phyloP scores from a whole-genome alignment of 768 basidiomycete species.

The Lactarius vividus region DNA sequence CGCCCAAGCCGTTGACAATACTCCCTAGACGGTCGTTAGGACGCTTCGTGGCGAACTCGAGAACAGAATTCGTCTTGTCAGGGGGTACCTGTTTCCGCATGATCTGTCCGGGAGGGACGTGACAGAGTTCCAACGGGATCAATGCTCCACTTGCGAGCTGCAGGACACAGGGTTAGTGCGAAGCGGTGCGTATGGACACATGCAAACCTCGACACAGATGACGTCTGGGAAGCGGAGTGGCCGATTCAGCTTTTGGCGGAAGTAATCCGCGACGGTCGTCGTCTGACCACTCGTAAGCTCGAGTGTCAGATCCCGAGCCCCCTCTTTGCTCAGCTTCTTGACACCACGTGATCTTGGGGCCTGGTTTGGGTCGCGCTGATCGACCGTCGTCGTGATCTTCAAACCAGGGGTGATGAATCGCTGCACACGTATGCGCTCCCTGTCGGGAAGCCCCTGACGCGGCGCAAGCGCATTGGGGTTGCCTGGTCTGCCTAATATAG shows the following conservation, averaged over 20 bases:
- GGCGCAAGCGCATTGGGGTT: conserved; percentile 42
- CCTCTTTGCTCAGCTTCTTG: conserved; percentile 52
- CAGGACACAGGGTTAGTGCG: not conserved
- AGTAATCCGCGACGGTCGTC: conserved; percentile 63
- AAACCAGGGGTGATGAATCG: conserved; percentile 56
- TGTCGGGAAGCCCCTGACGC: conserved; percentile 42
- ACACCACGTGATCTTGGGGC: conserved; percentile 50
- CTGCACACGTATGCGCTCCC: conserved; percentile 52
- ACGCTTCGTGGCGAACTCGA: conserved; percentile 64
- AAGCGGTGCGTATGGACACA: not conserved
- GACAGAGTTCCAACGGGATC: conserved; percentile 66
- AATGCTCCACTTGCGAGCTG: conserved; percentile 62
- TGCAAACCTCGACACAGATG: conserved; percentile 61
- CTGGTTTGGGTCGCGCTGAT: conserved; percentile 5
- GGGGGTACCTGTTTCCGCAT: conserved; percentile 69
- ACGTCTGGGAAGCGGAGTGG: conserved; percentile 59
- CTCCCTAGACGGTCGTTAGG: conserved; percentile 55
- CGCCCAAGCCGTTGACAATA: conserved; percentile 54
- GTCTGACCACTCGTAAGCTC: conserved; percentile 52
- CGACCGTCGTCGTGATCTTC: conserved; percentile 44
- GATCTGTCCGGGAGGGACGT: conserved; percentile 61
- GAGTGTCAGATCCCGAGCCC: conserved; percentile 56
- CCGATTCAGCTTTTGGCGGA: conserved; percentile 49
- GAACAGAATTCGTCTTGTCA: conserved; percentile 59
- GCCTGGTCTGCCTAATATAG: conserved; percentile 43